Evolutionary conservation across 352 stramenopile species (phyloP), one percentile per base, ranked within the genome.

Genomic region (Globisporangium parvum): DNA sequence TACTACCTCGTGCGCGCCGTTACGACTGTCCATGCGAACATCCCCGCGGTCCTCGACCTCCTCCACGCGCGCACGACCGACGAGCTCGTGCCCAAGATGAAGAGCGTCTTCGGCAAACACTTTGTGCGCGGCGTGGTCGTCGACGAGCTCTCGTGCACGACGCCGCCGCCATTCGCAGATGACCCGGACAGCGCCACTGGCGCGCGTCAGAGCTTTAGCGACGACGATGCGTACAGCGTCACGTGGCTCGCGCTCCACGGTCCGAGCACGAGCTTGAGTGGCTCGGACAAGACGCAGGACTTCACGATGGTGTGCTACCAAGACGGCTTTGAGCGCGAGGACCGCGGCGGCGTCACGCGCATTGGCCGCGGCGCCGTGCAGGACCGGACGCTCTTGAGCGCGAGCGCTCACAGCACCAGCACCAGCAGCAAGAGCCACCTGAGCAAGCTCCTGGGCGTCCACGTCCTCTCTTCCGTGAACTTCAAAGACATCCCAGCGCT

Each of bases 251-350:
- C 77, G 35, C 69, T 90, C 40, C 72, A 73, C 31, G 60, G 63
- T 14, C 65, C 76, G 20, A 44, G 39, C 39, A 59, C 66, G 10
- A 73, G 66, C 35, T 56, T 75, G 28, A 63, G 62, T 2, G 70
- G 55, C 40, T 56, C 61, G 11, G 75, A 86, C 40, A 77, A 69
- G 54, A 53, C 62, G 41, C 67, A 70, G 50, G 79, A 90, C 51
- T 87, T 87, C 44, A 90, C 79, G 3, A 59, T 90, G 1, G 77
- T 83, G n/a, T 73, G 67, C 59, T 90, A 87, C 60, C 79, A 90
- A 55, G 79, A 90, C 60, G 67, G 60, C 6, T 90, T 85, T 48
- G 64, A 73, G 40, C 65, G 67, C 18, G 63, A 80, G 39, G 73
- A 70, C 40, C 54, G 69, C 39, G 59, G 51, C 37, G 35, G 75